Evolutionary conservation across 2,329 filamentous ascomycete genomes (phyloP), one percentile per base, ranked within the genome.

Genomic region (Clarireedia monteithiana): DNA sequence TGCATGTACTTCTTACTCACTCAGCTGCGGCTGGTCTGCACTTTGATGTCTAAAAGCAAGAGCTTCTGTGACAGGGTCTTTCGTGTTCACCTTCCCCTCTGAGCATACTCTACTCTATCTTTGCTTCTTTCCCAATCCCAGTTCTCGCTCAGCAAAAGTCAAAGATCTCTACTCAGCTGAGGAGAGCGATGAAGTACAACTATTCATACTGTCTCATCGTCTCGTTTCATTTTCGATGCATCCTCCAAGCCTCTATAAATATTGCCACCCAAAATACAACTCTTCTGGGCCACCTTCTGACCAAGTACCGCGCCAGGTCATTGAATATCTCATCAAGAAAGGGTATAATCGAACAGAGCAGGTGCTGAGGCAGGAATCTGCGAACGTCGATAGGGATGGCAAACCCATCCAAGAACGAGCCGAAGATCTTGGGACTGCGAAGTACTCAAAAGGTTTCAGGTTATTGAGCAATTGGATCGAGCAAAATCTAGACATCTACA

Each of bases 301-400:
- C 20, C 15, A 5, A 17, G 3, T 49, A 23, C 53, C 45, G 20
- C 4, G 24, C 38, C 66, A 88, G 84, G 85, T 99, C 3, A 91
- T 96, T 7, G 94, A 99, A 65, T 99, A 99, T 70, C 78, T 99
- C 1, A 83, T 91, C 2, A 99, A 99, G 71, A 91, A 96, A 63
- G 94, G 94, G 0, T 99, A 96, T 72, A 91, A 85, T 53, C 82
- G 88, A 24, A 97, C 94, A 0, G 94, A 99, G 71, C 89, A 92
- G 20, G 89, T 94, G 69, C 88, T 99, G 53, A 84, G 94, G 45
- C 87, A 90, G 70, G 94, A 99, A 71, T 95, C 91, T 1, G 85
- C 88, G 24, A 85, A 91, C 63, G 79, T 94, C 44, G 89, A 92
- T 56, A 80, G 86, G 23, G 89, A 91, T 69, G 91, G 91, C 7